Evolutionary conservation across 164 flowering plant species (phyloP).

Genomic region (Magnolia sinica): DNA sequence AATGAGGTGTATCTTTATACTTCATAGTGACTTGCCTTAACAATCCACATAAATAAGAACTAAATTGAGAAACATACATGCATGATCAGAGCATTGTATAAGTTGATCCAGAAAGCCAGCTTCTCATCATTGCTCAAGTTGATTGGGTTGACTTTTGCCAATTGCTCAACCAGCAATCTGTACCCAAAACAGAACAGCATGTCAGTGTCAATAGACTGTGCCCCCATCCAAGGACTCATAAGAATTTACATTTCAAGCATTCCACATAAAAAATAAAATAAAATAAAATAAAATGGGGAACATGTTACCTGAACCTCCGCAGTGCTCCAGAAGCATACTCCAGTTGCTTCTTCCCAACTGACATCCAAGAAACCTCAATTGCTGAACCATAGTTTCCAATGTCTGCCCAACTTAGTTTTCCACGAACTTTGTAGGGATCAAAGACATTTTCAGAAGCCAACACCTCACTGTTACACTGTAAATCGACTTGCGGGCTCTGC

Average conservation of each 20-base stretch:
- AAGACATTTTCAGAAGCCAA: slow-evolving; percentile 44
- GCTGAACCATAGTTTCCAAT: slow-evolving; percentile 61
- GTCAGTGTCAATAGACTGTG: not conserved
- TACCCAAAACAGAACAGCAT: slow-evolving; percentile 11
- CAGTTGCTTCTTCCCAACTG: slow-evolving; percentile 67
- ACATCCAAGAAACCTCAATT: slow-evolving; percentile 79
- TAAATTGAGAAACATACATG: slow-evolving; percentile 46
- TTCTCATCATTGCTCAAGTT: slow-evolving; percentile 57
- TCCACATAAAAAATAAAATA: not conserved
- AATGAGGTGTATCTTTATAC: not conserved
- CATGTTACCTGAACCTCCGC: slow-evolving; percentile 57
- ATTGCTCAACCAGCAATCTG: slow-evolving; percentile 71
- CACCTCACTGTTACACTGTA: slow-evolving; percentile 40
- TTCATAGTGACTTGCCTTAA: not conserved
- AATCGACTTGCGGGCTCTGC: slow-evolving; percentile 60
- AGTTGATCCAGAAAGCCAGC: slow-evolving; percentile 88
- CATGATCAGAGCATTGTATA: slow-evolving; percentile 80
- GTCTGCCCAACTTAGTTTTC: slow-evolving; percentile 72
- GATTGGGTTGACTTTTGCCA: slow-evolving; percentile 65
- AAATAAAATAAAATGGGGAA: not conserved
- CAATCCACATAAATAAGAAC: not conserved
- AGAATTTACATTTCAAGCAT: too few species aligned
- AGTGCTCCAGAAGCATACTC: slow-evolving; percentile 77
- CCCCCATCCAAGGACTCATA: too few species aligned
- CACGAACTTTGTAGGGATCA: slow-evolving; percentile 71